Base-by-base conservation (phyloP, 2,329 filamentous ascomycete species). In the Trichoderma guizhouense region DNA sequence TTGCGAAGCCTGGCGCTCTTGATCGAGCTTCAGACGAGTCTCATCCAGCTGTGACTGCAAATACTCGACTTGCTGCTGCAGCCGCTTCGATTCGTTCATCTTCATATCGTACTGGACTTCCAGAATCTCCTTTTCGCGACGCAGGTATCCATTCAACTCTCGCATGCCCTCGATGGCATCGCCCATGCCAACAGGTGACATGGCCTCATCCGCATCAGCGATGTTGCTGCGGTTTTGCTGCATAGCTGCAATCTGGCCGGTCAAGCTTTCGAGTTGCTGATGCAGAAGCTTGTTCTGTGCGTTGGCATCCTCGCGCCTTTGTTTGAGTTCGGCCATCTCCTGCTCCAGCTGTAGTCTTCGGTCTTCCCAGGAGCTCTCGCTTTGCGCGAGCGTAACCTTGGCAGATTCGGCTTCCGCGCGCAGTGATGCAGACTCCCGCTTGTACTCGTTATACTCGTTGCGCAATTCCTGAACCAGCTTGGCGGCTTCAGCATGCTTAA, bases 31-130 rank as follows among this genome's bases (percentile, higher is more conserved):
- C 75, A 98, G 86, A 39, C 93, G 90, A 7, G 92, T 89, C 76
- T 98, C 94, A 74, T 99, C 96, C 8, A 99, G 90, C 79, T 98
- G 94, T 26, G 89, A 89, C 77, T 96, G 93, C 9, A 91, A 87
- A 79, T 97, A 95, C 65, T 97, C 92, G 28, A 98, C 87, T 78
- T 98, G 94, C 77, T 98, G 94, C 78, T 95, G 93, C 55, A 98
- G 83, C 69, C 96, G 90, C 82, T 97, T 97, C 69, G 90, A 87
- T 82, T 99, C 96, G 77, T 97, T 93, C 0, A 91, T 87, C 77
- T 95, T 95, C 58, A 98, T 86, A 76, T 98, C 95, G 77, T 94
- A 93, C 78, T 98, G 95, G n/a, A 98, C 93, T 76, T 99, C 95
- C 9, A 98, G 88, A 75, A 99, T 98, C 79, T 98, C 96, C 85